A percentile compares a stretch with the other conserved stretches of the same genome.
Conservation (phyloP, 179 eudicot species). For the Spinacia oleracea region DNA sequence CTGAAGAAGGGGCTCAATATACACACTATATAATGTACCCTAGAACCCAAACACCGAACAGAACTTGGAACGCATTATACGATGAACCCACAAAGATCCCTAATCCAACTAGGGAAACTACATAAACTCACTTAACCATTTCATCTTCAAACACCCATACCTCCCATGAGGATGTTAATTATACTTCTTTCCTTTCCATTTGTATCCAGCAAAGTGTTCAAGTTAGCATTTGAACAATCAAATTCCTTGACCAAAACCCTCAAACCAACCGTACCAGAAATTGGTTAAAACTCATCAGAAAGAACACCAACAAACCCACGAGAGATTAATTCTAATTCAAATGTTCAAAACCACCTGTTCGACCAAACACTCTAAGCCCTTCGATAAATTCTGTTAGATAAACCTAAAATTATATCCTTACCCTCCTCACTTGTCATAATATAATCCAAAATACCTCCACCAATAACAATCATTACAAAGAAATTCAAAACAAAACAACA, state of each 20-base stretch:
- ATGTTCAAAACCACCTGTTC: too few species aligned
- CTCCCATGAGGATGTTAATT: too few species aligned
- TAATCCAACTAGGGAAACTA: neutral
- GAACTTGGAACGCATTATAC: neutral
- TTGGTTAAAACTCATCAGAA: too few species aligned
- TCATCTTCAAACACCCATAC: too few species aligned
- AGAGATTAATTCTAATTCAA: too few species aligned
- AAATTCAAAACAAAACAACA: neutral
- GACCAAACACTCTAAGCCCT: too few species aligned
- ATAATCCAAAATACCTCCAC: neutral
- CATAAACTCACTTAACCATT: neutral
- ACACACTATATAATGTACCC: neutral
- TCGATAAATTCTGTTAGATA: too few species aligned
- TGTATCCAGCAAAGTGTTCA: neutral
- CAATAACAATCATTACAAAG: too few species aligned
- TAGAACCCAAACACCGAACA: neutral
- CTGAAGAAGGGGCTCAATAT: neutral
- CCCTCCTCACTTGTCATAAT: neutral
- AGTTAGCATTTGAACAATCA: neutral
- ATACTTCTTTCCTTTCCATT: neutral
- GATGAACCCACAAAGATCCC: neutral
- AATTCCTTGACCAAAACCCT: neutral
- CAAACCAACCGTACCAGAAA: neutral
- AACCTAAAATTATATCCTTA: too few species aligned
- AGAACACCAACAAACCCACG: too few species aligned